Evolutionary conservation across 179 eudicot genomes (phyloP).

Genomic region (Carnegiea gigantea): DNA sequence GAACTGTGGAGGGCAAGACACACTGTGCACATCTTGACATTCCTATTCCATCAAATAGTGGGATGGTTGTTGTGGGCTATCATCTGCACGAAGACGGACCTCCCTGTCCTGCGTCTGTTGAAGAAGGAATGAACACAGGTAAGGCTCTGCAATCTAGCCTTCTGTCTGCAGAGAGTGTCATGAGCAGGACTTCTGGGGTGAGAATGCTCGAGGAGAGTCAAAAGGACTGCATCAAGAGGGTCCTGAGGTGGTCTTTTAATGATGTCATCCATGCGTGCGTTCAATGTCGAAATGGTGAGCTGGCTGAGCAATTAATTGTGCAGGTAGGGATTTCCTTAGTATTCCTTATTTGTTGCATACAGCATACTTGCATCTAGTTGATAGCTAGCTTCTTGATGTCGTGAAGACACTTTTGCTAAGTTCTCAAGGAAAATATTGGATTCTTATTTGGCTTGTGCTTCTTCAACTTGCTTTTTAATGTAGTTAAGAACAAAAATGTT

Average conservation of each 20-base stretch:
- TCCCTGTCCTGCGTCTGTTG: slow-evolving; percentile 29
- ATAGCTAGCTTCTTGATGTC: neutral
- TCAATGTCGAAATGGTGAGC: slow-evolving; percentile 31
- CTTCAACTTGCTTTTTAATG: neutral
- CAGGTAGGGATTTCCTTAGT: slow-evolving; percentile 53
- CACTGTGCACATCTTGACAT: slow-evolving; percentile 52
- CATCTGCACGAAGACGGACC: slow-evolving; percentile 23
- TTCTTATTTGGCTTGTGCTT: neutral
- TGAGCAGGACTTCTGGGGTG: slow-evolving; percentile 15
- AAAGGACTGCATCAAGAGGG: slow-evolving; percentile 37
- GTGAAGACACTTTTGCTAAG: neutral
- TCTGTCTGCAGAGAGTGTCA: slow-evolving; percentile 22
- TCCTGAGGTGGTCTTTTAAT: slow-evolving; percentile 72
- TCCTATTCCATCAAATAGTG: slow-evolving; percentile 58
- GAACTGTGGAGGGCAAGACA: slow-evolving; percentile 42
- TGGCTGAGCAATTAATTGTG: slow-evolving; percentile 66
- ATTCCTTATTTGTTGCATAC: neutral
- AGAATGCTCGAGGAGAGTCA: slow-evolving; percentile 27
- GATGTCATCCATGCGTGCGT: slow-evolving; percentile 75
- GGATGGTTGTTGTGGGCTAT: slow-evolving; percentile 26
- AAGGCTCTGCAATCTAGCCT: slow-evolving; percentile 16
- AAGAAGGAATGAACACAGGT: slow-evolving; percentile 27
- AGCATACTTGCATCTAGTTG: neutral
- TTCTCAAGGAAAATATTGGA: neutral
- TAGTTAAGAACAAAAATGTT: neutral